Conservation (phyloP, 2,329 filamentous ascomycete species). For the Coniosporium tulheliwenetii region DNA sequence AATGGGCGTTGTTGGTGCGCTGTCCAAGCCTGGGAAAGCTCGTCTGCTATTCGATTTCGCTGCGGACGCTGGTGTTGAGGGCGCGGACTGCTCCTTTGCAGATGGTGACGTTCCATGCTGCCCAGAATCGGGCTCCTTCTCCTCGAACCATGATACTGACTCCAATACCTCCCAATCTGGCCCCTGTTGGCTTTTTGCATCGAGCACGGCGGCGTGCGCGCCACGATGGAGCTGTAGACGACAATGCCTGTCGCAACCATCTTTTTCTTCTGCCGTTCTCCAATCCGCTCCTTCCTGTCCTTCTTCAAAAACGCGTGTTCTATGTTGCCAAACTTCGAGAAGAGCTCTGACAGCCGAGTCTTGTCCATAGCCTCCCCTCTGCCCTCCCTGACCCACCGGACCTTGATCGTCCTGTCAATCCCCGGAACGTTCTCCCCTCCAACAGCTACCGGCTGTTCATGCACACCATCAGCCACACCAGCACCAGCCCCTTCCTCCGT, state of each 20-base stretch:
- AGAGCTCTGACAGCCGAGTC: conserved; percentile 29
- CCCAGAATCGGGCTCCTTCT: conserved; percentile 33
- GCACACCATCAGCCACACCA: background rate
- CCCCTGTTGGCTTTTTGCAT: conserved; percentile 26
- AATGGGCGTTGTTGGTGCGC: conserved; percentile 14
- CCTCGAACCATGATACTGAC: conserved; percentile 38
- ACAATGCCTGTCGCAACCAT: conserved; percentile 37
- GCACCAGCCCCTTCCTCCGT: conserved; percentile 12
- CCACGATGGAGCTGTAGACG: conserved; percentile 41
- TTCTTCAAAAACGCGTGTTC: conserved; percentile 39
- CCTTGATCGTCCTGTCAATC: conserved; percentile 41
- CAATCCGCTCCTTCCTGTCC: conserved; percentile 36
- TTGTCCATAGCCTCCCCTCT: conserved; percentile 27
- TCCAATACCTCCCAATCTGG: conserved; percentile 33
- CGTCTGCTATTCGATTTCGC: background rate
- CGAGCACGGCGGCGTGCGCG: conserved; percentile 39
- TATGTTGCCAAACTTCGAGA: conserved; percentile 39
- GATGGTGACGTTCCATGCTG: conserved; percentile 1
- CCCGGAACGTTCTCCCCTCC: conserved; percentile 28
- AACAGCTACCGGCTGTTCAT: conserved; percentile 2
- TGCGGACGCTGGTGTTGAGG: background rate
- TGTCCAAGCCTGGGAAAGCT: conserved; percentile 4
- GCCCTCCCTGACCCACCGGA: conserved; percentile 37
- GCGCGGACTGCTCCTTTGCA: background rate
- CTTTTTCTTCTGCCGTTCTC: conserved; percentile 34